Conservation (phyloP, 495 filamentous ascomycete genomes). For the Rostrohypoxylon terebratum region DNA sequence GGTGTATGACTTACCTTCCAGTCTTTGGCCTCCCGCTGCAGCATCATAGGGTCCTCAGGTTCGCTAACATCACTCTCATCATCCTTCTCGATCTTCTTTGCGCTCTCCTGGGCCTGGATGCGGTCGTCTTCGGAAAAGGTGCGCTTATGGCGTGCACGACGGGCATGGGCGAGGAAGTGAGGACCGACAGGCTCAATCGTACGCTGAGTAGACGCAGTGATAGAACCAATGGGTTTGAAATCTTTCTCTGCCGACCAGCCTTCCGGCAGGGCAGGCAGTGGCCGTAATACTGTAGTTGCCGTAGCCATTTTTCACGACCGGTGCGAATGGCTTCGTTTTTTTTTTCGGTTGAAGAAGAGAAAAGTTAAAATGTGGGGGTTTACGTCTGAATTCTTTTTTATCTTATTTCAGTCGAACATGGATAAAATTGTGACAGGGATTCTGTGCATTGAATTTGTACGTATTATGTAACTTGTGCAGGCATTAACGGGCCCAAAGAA, state of each 20-base stretch:
- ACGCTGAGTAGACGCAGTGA: conserved; percentile 73
- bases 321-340: conserved; percentile 2
- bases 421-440: conserved; percentile 47
- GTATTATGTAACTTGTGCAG: not conserved
- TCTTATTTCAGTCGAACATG: not conserved
- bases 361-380: conserved; percentile 32
- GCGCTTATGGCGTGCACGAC: conserved; percentile 93
- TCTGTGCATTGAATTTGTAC: conserved; percentile 35
- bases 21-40: conserved; percentile 94
- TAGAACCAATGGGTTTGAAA: conserved; percentile 82
- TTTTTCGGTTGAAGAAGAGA: conserved; percentile 14
- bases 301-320: conserved; percentile 55
- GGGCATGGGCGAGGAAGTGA: conserved; percentile 96
- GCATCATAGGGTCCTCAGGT: conserved; percentile 89
- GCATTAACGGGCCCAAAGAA: not conserved
- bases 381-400: conserved; percentile 32
- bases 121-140: conserved; percentile 99
- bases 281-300: conserved; percentile 54
- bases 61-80: conserved; percentile 92
- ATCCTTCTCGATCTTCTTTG: conserved; percentile 95
- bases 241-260: conserved; percentile 91
- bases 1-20: conserved; percentile 80
- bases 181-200: conserved; percentile 95
- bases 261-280: conserved; percentile 80
- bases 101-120: conserved; percentile 92